These are phyloP conservation scores for Penicillium olsonii DNA, from an alignment of 2,329 filamentous ascomycete species.

Conservation along the genomic window DNA sequence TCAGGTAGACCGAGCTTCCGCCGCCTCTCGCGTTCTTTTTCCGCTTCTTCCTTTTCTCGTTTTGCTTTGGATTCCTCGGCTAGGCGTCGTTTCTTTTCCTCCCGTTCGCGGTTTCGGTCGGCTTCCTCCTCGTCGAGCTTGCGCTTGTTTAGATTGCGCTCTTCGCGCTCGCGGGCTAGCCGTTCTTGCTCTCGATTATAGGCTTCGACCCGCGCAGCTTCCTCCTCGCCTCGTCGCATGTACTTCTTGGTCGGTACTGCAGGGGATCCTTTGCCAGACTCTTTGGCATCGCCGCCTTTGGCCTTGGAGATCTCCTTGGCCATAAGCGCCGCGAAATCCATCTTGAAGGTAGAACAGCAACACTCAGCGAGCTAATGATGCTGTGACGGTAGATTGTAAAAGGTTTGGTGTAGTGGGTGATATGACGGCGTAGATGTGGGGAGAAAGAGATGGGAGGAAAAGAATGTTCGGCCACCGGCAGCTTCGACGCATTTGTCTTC, in stretches of 20 bases:
- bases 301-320: slow-evolving; percentile 86
- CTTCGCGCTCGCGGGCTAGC: slow-evolving; percentile 69
- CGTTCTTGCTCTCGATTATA: slow-evolving; percentile 81
- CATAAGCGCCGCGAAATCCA: slow-evolving; percentile 97
- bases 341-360: slow-evolving; percentile 45
- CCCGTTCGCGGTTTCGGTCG: slow-evolving; percentile 66
- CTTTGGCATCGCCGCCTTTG: slow-evolving; percentile 53
- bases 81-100: slow-evolving; percentile 78
- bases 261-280: slow-evolving; percentile 22
- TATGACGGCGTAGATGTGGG: background rate
- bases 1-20: slow-evolving; percentile 81
- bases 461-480: slow-evolving; percentile 13
- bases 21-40: slow-evolving; percentile 70
- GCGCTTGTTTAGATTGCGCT: slow-evolving; percentile 74
- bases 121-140: slow-evolving; percentile 86
- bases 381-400: background rate
- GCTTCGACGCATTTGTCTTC: slow-evolving; percentile 17
- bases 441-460: slow-evolving; percentile 10
- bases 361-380: background rate
- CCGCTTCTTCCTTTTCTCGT: slow-evolving; percentile 71
- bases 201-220: slow-evolving; percentile 75
- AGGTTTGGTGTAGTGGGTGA: background rate
- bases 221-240: slow-evolving; percentile 79
- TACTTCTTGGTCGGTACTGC: slow-evolving; percentile 66
- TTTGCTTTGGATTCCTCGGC: slow-evolving; percentile 75